These are phyloP conservation scores for Monosporozyma unispora DNA, from an alignment of 805 yeast species.

Conservation along the genomic window DNA sequence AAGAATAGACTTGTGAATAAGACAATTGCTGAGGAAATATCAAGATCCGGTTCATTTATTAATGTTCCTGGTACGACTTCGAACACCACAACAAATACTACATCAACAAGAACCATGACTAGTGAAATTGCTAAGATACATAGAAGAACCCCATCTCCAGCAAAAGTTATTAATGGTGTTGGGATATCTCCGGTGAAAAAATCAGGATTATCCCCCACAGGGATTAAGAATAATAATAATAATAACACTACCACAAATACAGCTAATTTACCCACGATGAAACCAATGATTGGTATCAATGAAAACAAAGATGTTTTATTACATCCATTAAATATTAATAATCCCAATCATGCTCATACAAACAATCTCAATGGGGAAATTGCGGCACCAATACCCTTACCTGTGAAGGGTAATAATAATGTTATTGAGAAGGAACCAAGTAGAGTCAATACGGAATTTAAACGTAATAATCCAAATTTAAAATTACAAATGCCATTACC, in stretches of 20 bases:
- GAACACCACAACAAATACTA: background rate
- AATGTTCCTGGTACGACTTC: background rate
- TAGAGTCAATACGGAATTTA: conserved; percentile 28
- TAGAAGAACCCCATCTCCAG: conserved; percentile 41
- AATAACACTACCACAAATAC: background rate
- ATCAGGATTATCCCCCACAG: conserved; percentile 17
- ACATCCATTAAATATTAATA: conserved; percentile 30
- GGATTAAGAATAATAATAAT: conserved; percentile 17
- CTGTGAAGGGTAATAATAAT: background rate
- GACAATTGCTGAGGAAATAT: conserved; percentile 10
- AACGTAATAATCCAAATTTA: conserved; percentile 44
- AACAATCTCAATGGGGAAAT: conserved; percentile 3
- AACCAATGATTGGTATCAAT: conserved; percentile 16
- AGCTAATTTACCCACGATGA: conserved; percentile 36
- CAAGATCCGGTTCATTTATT: conserved; percentile 7
- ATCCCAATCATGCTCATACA: background rate
- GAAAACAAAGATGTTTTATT: conserved; percentile 21
- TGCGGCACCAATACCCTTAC: background rate
- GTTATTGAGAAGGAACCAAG: conserved; percentile 13
- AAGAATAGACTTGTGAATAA: conserved; percentile 2
- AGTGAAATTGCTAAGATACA: background rate
- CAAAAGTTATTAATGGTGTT: conserved; percentile 30
- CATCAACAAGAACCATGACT: background rate
- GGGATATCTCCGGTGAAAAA: conserved; percentile 12
- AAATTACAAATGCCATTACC: conserved; percentile 74